phyloP scores from a whole-genome alignment of 768 basidiomycete species.

The Lyophyllum shimeji region DNA sequence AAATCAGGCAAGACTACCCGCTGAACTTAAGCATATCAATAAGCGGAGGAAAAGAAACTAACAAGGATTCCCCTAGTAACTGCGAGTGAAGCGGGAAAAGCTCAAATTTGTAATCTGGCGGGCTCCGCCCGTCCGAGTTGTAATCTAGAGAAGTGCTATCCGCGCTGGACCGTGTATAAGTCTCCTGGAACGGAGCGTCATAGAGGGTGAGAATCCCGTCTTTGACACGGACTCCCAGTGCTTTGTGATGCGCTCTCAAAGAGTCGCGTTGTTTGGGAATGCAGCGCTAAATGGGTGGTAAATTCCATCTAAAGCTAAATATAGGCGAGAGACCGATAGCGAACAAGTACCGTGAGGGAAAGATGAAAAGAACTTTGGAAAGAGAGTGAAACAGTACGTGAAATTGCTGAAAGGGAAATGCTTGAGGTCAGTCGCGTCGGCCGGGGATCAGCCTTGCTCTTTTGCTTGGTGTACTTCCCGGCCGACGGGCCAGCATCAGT shows the following conservation, averaged over 20 bases:
- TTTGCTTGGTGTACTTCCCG: conserved; percentile 53
- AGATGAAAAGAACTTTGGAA: too few relatives aligned
- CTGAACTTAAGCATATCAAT: conserved; percentile 65
- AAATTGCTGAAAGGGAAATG: conserved; percentile 80
- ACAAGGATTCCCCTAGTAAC: conserved; percentile 89
- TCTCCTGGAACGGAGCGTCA: conserved; percentile 78
- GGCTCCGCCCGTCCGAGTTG: conserved; percentile 52
- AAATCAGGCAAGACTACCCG: conserved; percentile 81
- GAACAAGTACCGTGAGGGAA: conserved; percentile 23
- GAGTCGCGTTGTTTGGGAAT: conserved; percentile 87
- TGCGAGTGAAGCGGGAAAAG: conserved; percentile 69
- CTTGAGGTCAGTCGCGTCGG: conserved; percentile 68
- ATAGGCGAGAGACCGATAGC: conserved; percentile 76
- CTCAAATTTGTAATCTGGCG: conserved; percentile 82
- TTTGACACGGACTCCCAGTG: conserved; percentile 46
- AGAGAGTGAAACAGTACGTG: conserved; percentile 16
- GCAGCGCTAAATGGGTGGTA: conserved; percentile 48
- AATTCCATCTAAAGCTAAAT: conserved; percentile 61
- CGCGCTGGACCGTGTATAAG: conserved; percentile 72
- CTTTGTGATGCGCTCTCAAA: conserved; percentile 71
- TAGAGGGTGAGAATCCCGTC: conserved; percentile 74
- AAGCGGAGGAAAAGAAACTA: conserved; percentile 91
- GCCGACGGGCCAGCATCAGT: conserved; percentile 68
- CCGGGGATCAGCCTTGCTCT: conserved; percentile 52
- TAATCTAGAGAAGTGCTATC: conserved; percentile 74